Conservation (phyloP, 2,329 filamentous ascomycete genomes). For the Drechslerella stenobrocha region DNA sequence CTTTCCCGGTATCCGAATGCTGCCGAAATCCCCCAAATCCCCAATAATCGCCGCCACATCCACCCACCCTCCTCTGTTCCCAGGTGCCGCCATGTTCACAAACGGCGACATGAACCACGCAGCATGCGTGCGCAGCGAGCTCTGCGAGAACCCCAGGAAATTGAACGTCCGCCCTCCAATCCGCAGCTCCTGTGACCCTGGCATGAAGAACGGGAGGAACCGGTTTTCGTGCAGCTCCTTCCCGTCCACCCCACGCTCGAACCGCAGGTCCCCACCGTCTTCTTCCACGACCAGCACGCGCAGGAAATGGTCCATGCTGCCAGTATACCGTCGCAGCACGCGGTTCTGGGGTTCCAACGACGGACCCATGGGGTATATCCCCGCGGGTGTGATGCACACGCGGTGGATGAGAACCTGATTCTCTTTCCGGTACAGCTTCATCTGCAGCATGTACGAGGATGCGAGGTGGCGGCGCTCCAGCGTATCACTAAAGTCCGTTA, state of each 20-base stretch:
- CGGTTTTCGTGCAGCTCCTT: slow-evolving; percentile 57
- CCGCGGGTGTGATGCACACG: slow-evolving; percentile 65
- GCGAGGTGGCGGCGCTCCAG: slow-evolving; percentile 51
- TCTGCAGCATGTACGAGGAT: slow-evolving; percentile 40
- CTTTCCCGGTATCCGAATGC: slow-evolving; percentile 62
- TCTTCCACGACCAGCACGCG: slow-evolving; percentile 76
- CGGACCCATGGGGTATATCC: slow-evolving; percentile 64
- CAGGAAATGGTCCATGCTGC: slow-evolving; percentile 67
- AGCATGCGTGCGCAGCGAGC: slow-evolving; percentile 71
- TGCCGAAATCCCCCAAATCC: slow-evolving; percentile 60
- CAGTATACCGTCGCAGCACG: slow-evolving; percentile 68
- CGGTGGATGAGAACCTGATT: slow-evolving; percentile 63
- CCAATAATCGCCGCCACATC: slow-evolving; percentile 58
- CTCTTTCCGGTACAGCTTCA: slow-evolving; percentile 50
- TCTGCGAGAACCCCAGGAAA: slow-evolving; percentile 80
- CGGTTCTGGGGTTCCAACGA: slow-evolving; percentile 71
- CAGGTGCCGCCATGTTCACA: slow-evolving; percentile 37
- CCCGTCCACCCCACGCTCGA: slow-evolving; percentile 59
- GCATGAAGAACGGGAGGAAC: slow-evolving; percentile 64
- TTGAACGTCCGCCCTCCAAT: slow-evolving; percentile 67
- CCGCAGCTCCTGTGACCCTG: slow-evolving; percentile 60
- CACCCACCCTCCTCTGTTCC: slow-evolving; percentile 27
- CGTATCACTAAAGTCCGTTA: slow-evolving; percentile 55
- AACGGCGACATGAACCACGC: slow-evolving; percentile 68
- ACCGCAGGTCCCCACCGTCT: slow-evolving; percentile 66